Evolutionary conservation across 2,329 filamentous ascomycete species (phyloP), one percentile per base, ranked within the genome.

Genomic region (Grosmannia penicillata): DNA sequence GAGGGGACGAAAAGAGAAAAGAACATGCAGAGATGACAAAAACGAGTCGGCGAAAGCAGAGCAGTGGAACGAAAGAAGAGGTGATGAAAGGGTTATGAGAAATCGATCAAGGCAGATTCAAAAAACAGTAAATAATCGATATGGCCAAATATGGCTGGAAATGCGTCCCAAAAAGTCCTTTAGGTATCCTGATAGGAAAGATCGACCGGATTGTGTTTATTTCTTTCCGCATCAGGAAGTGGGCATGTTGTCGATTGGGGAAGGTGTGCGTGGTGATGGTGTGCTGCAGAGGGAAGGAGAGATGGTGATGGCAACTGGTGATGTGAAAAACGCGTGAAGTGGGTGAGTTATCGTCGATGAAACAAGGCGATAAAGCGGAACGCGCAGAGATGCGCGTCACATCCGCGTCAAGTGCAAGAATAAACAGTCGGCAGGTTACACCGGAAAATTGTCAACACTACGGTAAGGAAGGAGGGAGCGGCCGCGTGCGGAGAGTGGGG

Each of bases 181-280:
- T 28, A 19, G 15, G 11, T 17, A 31, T 26, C 27, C 26, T 33
- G 19, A 24, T 23, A 33, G 41, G 43, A 42, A 45, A 37, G 41
- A 15, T n/a, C 43, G 36, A 44, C 32, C 30, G 33, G 15, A 22
- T 29, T 24, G 32, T 21, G 15, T 13, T 11, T 11, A 10, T n/a
- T 23, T 28, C 33, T 25, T 44, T 27, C 42, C 34, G 10, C n/a
- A 39, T 35, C 19, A 10, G 27, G 33, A 40, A 33, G 23, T 24
- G 33, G 30, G 33, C 25, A 21, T n/a, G 25, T 8, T n/a, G n/a
- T n/a, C n/a, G n/a, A n/a, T n/a, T n/a, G n/a, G n/a, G 33, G 33
- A 34, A 13, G 8, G 23, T 6, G 33, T n/a, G n/a, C n/a, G 26
- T 25, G 24, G 24, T 11, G 24, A 25, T 22, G 31, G 15, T 14